A percentile compares a stretch with the other conserved stretches of the same genome.
Evolutionary conservation across 208 protist species (phyloP).

Genomic region (Zelonia costaricensis): DNA sequence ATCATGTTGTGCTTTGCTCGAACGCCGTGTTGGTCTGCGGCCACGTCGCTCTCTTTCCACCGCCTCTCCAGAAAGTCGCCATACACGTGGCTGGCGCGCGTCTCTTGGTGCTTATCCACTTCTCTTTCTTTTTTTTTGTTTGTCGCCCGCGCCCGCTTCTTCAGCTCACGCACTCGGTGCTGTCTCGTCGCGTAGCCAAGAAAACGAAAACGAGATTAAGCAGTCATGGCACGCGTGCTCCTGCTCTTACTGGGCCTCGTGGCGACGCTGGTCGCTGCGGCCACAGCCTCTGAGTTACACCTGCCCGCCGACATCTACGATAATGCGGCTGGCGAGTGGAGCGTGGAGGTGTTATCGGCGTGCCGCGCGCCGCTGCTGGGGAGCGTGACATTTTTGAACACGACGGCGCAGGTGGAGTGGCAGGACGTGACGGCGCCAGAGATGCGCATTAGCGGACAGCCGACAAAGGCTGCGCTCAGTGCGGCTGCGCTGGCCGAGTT

Average conservation of each 20-base stretch:
- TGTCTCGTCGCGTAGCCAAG: neutral
- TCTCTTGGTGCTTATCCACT: no score
- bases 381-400: slow-evolving; percentile 42
- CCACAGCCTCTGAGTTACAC: slow-evolving; percentile 25
- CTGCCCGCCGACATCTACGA: slow-evolving; percentile 47
- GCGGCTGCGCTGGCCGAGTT: slow-evolving; percentile 34
- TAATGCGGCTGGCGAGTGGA: slow-evolving; percentile 60
- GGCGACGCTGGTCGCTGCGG: slow-evolving; percentile 2
- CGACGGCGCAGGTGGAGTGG: slow-evolving; percentile 38
- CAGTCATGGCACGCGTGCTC: slow-evolving; percentile 4
- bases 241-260: slow-evolving; percentile 5
- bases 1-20: no score
- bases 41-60: no score
- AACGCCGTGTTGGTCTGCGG: no score
- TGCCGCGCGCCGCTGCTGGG: slow-evolving; percentile 31
- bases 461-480: slow-evolving; percentile 21
- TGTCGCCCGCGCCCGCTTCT: no score
- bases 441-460: slow-evolving; percentile 19
- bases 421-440: slow-evolving; percentile 12
- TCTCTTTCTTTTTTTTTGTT: no score
- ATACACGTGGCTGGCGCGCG: no score
- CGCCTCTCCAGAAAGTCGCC: no score
- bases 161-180: neutral
- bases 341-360: slow-evolving; percentile 52
- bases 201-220: neutral